Base-by-base conservation (phyloP, 1,139 yeast genomes). In the Entelexis paramagnoliae region DNA sequence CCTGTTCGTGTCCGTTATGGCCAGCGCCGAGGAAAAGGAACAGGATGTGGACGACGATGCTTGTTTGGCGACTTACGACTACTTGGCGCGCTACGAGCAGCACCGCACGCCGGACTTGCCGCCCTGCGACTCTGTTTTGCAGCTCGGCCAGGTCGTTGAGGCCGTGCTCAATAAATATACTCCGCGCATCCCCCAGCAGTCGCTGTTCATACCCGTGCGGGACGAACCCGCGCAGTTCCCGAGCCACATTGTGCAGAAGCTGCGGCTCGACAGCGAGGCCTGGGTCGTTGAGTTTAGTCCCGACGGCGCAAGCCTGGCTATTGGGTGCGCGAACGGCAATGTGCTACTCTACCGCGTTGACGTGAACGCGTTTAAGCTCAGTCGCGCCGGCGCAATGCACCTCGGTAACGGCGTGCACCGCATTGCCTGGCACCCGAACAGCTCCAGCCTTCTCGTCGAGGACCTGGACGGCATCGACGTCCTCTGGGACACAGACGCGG, bases 71-170 rank as follows among this genome's bases (percentile, higher is more conserved):
- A n/a, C n/a, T n/a, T 42, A 42, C 24, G 14, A 42, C 19, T 30
- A 30, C 10, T 28, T 42, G 4, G 30, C 30, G n/a, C 28, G 29
- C 13, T 42, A 42, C 29, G 46, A 30, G 14, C 17, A 30, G 17
- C 46, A n/a, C 19, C 35, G 46, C 2, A 30, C 46, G 19, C 29
- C 46, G 14, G 46, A 32, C 10, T 5, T 42, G 29, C 46, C 46
- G 6, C 7, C 9, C 13, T 16, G 32, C n/a, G 35, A 30, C 6
- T 30, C 46, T 2, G 46, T 20, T 6, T n/a, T 42, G 11, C 46
- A 42, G 16, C 47, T 44, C 32, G 40, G 47, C n/a, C 47, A 44
- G 9, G 13, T 44, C 5, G 32, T 44, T 4, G 47, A 44, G 33
- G 40, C 36, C 6, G 46, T n/a, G 22, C 28, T 42, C 13, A 30